phyloP scores from a whole-genome alignment of 345 rosid genomes.

The Rubroshorea leprosula region DNA sequence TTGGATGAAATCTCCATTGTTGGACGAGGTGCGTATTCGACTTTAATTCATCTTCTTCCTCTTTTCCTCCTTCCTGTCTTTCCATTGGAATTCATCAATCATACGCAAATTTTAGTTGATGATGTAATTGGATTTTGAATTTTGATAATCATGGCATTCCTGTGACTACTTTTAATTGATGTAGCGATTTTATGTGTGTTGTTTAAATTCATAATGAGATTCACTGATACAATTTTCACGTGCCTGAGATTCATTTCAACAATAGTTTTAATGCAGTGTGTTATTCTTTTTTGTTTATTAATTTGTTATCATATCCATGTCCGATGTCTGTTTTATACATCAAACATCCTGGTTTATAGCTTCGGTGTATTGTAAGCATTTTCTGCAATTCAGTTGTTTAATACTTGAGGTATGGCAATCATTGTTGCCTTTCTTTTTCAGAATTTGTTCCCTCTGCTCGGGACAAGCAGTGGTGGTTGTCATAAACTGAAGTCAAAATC shows the following conservation, averaged over 20 bases:
- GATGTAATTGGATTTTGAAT: neutral
- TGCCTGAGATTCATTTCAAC: too few species aligned
- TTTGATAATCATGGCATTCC: too few species aligned
- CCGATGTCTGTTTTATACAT: too few species aligned
- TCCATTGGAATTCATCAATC: neutral
- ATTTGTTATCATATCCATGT: too few species aligned
- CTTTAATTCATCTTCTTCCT: neutral
- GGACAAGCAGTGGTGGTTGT: constrained; percentile 2
- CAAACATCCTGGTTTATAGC: too few species aligned
- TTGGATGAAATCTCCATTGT: constrained; percentile 53
- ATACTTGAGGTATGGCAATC: neutral
- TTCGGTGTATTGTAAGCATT: neutral
- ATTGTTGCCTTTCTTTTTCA: constrained; percentile 14
- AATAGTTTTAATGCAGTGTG: too few species aligned
- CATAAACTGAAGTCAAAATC: constrained; percentile 25
- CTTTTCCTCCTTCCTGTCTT: neutral
- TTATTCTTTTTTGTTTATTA: too few species aligned
- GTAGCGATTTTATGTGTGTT: too few species aligned
- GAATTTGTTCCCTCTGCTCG: constrained; percentile 21
- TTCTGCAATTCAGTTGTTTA: neutral
- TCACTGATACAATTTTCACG: too few species aligned
- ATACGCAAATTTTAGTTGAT: neutral
- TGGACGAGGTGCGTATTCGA: constrained; percentile 47
- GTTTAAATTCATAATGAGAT: too few species aligned
- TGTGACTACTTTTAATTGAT: too few species aligned